Evolutionary conservation across 225 moss, liverwort and hornwort genomes (phyloP).

Genomic region (Sphagnum tenellum): DNA sequence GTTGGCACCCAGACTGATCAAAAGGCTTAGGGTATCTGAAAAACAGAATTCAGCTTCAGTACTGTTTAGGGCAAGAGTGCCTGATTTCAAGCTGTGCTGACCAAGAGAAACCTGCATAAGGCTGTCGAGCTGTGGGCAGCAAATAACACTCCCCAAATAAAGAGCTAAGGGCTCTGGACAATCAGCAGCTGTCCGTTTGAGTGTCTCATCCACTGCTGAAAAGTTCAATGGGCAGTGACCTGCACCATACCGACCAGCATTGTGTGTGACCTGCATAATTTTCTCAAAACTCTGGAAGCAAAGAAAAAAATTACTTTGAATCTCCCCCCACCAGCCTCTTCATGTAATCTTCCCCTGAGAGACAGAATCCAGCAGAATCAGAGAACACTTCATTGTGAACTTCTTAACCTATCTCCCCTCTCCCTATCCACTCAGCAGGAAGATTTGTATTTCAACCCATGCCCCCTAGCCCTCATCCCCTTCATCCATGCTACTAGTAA

Average conservation of each 20-base stretch:
- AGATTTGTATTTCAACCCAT: no score
- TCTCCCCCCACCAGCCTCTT: no score
- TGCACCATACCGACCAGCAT: constrained; percentile 19
- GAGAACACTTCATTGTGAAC: no score
- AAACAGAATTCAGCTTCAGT: constrained; percentile 74
- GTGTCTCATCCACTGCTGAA: constrained; percentile 44
- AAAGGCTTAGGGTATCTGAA: constrained; percentile 55
- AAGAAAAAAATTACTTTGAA: no score
- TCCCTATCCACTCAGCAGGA: no score
- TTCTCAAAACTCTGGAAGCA: no score
- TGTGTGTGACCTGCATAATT: no score
- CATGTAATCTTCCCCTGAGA: no score
- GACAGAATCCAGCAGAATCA: no score
- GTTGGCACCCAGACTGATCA: constrained; percentile 57
- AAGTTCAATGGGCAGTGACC: constrained; percentile 89
- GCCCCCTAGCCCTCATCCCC: no score
- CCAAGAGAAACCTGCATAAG: constrained; percentile 76
- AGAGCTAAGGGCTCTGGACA: constrained; percentile 71
- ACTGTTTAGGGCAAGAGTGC: constrained; percentile 64
- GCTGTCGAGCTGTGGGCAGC: constrained; percentile 91
- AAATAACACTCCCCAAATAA: constrained; percentile 85
- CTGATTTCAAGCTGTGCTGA: constrained; percentile 61
- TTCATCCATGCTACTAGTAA: no score
- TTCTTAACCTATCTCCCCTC: no score
- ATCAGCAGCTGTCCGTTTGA: constrained; percentile 68